These are phyloP conservation scores for Yamadazyma diospyri DNA, from an alignment of 1,139 yeast species.

Conservation along the genomic window DNA sequence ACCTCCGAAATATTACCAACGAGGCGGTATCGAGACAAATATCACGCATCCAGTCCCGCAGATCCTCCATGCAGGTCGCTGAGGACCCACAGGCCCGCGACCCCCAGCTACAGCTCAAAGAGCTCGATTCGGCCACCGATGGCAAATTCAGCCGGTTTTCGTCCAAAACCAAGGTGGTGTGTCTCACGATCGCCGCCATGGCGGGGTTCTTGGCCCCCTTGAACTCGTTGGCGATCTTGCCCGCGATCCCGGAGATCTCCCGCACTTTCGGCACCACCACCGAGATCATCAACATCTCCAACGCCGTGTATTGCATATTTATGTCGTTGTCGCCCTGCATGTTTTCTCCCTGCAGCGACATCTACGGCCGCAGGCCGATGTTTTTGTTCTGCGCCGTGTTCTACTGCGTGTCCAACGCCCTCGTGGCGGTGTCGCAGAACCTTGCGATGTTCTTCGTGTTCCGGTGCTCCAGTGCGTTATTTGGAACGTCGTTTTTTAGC, in stretches of 20 bases:
- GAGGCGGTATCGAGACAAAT: slow-evolving; percentile 18
- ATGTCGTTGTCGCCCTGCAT: slow-evolving; percentile 52
- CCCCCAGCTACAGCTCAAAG: slow-evolving; percentile 3
- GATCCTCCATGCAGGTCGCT: slow-evolving; percentile 7
- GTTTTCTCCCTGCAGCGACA: slow-evolving; percentile 45
- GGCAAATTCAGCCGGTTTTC: slow-evolving; percentile 12
- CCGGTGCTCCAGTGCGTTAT: slow-evolving; percentile 43
- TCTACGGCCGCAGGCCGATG: slow-evolving; percentile 45
- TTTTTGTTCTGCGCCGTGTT: slow-evolving; percentile 34
- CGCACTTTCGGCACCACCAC: slow-evolving; percentile 40
- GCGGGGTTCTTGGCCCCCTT: slow-evolving; percentile 40
- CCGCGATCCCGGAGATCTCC: slow-evolving; percentile 50
- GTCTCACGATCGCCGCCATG: slow-evolving; percentile 17
- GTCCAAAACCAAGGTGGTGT: slow-evolving; percentile 11
- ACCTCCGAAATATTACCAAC: slow-evolving; percentile 15
- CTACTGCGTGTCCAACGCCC: slow-evolving; percentile 29
- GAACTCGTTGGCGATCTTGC: slow-evolving; percentile 41
- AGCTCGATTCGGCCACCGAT: slow-evolving; percentile 6
- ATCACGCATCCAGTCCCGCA: slow-evolving; percentile 16
- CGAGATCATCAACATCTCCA: slow-evolving; percentile 43
- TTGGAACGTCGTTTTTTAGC: slow-evolving; percentile 51
- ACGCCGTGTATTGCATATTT: slow-evolving; percentile 45
- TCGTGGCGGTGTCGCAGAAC: slow-evolving; percentile 45
- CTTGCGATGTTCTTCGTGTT: slow-evolving; percentile 50
- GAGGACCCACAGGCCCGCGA: slow-evolving; percentile 3